Conservation (phyloP, 441 rosid species). For the Gossypium lobatum region DNA sequence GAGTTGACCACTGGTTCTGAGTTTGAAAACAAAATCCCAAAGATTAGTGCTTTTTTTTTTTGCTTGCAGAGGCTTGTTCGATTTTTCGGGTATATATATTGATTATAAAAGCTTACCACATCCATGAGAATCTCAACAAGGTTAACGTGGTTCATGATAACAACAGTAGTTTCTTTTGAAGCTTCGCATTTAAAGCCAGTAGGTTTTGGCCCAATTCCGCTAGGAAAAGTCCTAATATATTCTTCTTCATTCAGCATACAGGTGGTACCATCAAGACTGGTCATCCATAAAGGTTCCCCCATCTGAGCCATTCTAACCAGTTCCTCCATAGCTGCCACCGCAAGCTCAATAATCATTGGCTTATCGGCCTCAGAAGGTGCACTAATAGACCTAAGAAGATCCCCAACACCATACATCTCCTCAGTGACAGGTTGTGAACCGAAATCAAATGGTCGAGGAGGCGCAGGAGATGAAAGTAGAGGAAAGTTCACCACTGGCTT, state of each 20-base stretch:
- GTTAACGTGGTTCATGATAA: slow-evolving; percentile 56
- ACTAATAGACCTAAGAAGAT: slow-evolving; percentile 57
- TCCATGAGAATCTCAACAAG: slow-evolving; percentile 82
- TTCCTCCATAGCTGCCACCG: slow-evolving; percentile 89
- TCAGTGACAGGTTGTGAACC: slow-evolving; percentile 44
- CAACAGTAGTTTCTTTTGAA: slow-evolving; percentile 57
- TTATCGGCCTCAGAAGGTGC: slow-evolving; percentile 63
- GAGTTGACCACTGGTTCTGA: slow-evolving; percentile 73
- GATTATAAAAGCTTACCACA: slow-evolving; percentile 38
- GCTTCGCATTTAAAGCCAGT: slow-evolving; percentile 70
- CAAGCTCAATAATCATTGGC: slow-evolving; percentile 70
- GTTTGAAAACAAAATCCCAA: slow-evolving; percentile 10
- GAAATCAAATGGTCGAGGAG: slow-evolving; percentile 62
- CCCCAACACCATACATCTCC: slow-evolving; percentile 58
- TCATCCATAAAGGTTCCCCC: slow-evolving; percentile 76
- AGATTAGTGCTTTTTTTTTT: background rate
- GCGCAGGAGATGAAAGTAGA: slow-evolving; percentile 48
- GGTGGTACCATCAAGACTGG: slow-evolving; percentile 42
- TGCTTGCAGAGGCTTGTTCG: background rate
- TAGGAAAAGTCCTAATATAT: slow-evolving; percentile 44
- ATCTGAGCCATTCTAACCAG: slow-evolving; percentile 59
- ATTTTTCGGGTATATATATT: background rate
- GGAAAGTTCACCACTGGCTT: slow-evolving; percentile 75
- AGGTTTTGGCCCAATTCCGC: slow-evolving; percentile 57
- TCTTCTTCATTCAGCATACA: slow-evolving; percentile 55